Evolutionary conservation across 139 green algal species (phyloP).

Genomic region (Pseudopediastrum boryanum): DNA sequence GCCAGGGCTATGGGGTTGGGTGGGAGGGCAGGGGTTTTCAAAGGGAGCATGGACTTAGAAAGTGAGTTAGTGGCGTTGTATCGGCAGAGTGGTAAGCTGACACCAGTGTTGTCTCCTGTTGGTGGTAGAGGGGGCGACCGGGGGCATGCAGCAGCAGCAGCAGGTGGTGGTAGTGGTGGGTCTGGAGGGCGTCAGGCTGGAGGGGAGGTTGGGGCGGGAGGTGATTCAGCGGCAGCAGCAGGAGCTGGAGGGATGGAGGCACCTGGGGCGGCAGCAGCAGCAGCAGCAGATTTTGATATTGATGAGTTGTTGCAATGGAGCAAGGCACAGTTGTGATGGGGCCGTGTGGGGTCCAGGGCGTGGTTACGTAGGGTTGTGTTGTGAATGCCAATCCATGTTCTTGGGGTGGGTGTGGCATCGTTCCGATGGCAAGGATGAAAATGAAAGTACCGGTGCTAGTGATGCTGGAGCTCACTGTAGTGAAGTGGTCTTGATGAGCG

Average conservation of each 20-base stretch:
- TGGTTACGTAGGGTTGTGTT: too few species aligned
- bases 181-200: not conserved
- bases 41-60: constrained; percentile 15
- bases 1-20: not conserved
- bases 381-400: too few species aligned
- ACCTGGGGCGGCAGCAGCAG: not conserved
- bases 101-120: too few species aligned
- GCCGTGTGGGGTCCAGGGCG: too few species aligned
- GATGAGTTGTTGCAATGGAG: constrained; percentile 35
- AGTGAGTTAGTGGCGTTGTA: constrained; percentile 18
- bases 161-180: not conserved
- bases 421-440: too few species aligned
- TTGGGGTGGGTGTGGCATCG: too few species aligned
- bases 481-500: too few species aligned
- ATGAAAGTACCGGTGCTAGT: too few species aligned
- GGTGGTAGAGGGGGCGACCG: too few species aligned
- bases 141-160: not conserved
- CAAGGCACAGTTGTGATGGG: constrained; percentile 11
- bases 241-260: not conserved
- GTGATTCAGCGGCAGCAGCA: not conserved
- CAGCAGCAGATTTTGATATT: constrained; percentile 32
- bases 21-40: constrained; percentile 1
- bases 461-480: too few species aligned
- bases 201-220: not conserved
- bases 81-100: not conserved